Base-by-base conservation (phyloP, 352 stramenopile species). In the Phytopythium ostracodes region DNA sequence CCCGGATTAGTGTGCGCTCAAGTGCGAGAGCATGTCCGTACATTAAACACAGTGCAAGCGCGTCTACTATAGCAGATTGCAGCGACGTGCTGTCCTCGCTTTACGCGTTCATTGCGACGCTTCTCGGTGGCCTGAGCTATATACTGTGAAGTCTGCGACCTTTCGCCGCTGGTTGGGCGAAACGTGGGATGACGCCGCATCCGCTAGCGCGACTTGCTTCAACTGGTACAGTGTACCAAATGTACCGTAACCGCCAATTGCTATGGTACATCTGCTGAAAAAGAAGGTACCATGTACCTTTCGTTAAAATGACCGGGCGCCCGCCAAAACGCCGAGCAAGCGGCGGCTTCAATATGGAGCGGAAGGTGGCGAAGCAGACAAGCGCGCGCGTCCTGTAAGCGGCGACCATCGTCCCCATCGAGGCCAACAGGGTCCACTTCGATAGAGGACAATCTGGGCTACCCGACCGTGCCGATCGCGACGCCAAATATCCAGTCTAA, bases 321-420 rank as follows among this genome's bases (percentile, higher is more conserved):
- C 4, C 47, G 38, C 9, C 43, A 50, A 35, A 53, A 31, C 14
- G 24, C 47, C 17, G 1, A 17, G 25, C 33, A 38, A 38, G 33
- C 10, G 7, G 12, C 24, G 24, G 47, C 25, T 54, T 54, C 47
- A 54, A 54, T 38, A 54, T 54, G 47, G 47, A 20, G 6, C 7
- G 47, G 0, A 17, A 0, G 4, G 25, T 5, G 47, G 18, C 25
- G 25, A 10, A 7, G 47, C 1, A 54, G 47, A 27, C 47, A 54
- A 54, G 47, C 27, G 27, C 27, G 47, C 47, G 47, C 47, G 25
- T 38, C 47, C 47, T 54, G 47, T 54, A 54, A 54, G 25, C 14
- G 7, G 24, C 12, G 25, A 36, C 8, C 25, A 2, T 6, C 25
- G 25, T 4, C 2, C 9, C 15, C 1, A n/a, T 2, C 47, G 25